Percentiles rank a stretch among this genome's conserved stretches.
These are phyloP conservation scores for Picea glauca DNA, from an alignment of 75 land plant species.

Conservation along the genomic window DNA sequence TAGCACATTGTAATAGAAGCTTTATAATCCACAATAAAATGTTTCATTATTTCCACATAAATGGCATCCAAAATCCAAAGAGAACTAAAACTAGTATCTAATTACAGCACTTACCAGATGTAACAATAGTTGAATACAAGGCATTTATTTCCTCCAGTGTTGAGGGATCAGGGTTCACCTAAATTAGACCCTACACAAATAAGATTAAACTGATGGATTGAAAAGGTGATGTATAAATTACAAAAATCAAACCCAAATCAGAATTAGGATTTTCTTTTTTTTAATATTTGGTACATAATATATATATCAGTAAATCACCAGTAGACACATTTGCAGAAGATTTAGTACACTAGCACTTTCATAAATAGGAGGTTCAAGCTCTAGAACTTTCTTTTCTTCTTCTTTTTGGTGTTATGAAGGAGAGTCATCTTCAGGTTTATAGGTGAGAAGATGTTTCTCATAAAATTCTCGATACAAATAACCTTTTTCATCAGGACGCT, in stretches of 20 bases:
- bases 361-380: conserved; percentile 20
- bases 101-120: conserved; percentile 46
- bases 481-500: not conserved
- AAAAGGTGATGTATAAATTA: not conserved
- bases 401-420: conserved; percentile 18
- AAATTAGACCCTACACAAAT: conserved; percentile 58
- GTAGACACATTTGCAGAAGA: conserved; percentile 9
- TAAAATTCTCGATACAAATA: conserved; percentile 27
- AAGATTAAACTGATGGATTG: not conserved
- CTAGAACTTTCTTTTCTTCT: conserved; percentile 11
- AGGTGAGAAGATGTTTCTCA: conserved; percentile 16
- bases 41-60: not conserved
- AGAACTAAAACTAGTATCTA: not conserved
- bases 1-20: not conserved
- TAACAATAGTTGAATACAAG: conserved; percentile 80
- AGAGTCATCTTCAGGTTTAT: conserved; percentile 32
- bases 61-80: not conserved
- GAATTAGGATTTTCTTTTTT: too few relatives aligned
- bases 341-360: conserved; percentile 18
- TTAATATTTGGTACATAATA: not conserved
- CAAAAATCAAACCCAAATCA: not conserved
- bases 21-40: conserved; percentile 1
- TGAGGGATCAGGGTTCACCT: conserved; percentile 40
- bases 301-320: conserved; percentile 51
- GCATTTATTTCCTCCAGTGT: conserved; percentile 87